Conservation (phyloP, 352 stramenopile genomes). For the Globisporangium camurandrum region DNA sequence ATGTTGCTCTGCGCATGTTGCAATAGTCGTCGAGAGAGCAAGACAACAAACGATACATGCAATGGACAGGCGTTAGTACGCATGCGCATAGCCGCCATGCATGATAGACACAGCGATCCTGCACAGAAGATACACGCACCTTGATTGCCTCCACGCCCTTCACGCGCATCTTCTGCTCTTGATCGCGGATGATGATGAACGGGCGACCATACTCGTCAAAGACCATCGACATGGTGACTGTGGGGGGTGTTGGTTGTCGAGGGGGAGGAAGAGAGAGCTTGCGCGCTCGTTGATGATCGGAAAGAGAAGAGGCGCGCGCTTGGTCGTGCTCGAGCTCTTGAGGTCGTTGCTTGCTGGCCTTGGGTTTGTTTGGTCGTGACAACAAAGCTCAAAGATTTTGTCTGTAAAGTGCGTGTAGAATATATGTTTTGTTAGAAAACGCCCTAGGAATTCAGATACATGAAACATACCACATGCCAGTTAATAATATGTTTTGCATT, state of each 20-base stretch:
- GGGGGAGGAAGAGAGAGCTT: neutral
- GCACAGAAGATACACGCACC: constrained; percentile 24
- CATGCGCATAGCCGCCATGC: neutral
- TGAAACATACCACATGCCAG: no score
- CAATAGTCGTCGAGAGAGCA: neutral
- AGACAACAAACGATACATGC: neutral
- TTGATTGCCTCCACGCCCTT: constrained; percentile 98
- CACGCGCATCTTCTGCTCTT: constrained; percentile 96
- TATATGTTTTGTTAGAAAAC: no score
- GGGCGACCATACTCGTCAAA: constrained; percentile 99
- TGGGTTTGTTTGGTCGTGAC: neutral
- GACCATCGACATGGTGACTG: constrained; percentile 83
- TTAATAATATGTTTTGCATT: no score
- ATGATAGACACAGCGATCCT: neutral
- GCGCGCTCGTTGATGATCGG: no score
- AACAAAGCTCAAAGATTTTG: constrained; percentile 2
- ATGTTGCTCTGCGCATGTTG: constrained; percentile 98
- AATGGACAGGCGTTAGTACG: neutral
- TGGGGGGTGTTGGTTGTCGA: neutral
- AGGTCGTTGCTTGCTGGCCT: constrained; percentile 11
- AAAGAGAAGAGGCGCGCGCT: no score
- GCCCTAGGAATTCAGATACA: no score
- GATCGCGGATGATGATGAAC: constrained; percentile 99
- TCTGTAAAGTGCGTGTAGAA: no score
- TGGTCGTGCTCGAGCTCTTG: constrained; percentile 3